These are phyloP conservation scores for Botrytis elliptica DNA, from an alignment of 2,329 filamentous ascomycete genomes.

Conservation along the genomic window DNA sequence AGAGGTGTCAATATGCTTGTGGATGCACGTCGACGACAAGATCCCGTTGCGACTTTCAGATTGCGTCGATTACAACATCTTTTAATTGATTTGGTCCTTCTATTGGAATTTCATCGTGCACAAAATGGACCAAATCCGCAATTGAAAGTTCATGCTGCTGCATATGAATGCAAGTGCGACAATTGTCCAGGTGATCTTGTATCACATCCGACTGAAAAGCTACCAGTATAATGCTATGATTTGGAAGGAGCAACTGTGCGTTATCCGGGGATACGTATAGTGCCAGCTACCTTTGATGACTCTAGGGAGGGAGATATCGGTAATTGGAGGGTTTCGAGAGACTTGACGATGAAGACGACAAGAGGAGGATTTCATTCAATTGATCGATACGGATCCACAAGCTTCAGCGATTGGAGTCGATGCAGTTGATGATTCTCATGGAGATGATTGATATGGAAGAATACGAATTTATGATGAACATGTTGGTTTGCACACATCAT, in stretches of 20 bases:
- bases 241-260: not conserved
- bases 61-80: slow-evolving; percentile 30
- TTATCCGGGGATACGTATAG: too few species aligned
- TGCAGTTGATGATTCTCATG: not conserved
- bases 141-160: slow-evolving; percentile 28
- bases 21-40: slow-evolving; percentile 13
- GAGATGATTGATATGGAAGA: not conserved
- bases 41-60: slow-evolving; percentile 25
- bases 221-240: slow-evolving; percentile 22
- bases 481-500: not conserved
- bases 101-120: slow-evolving; percentile 25
- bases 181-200: slow-evolving; percentile 25
- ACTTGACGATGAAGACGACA: not conserved
- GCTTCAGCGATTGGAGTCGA: not conserved
- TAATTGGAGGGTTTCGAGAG: not conserved
- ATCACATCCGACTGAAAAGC: slow-evolving; percentile 19
- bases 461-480: not conserved
- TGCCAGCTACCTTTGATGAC: not conserved
- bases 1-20: slow-evolving; percentile 24
- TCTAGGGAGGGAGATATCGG: not conserved
- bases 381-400: not conserved
- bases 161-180: slow-evolving; percentile 26
- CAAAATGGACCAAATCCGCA: slow-evolving; percentile 9
- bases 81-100: slow-evolving; percentile 29
- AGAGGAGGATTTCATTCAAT: not conserved